Evolutionary conservation across 1,284 basidiomycete genomes (phyloP).

Genomic region (Apiotrichum porosum): DNA sequence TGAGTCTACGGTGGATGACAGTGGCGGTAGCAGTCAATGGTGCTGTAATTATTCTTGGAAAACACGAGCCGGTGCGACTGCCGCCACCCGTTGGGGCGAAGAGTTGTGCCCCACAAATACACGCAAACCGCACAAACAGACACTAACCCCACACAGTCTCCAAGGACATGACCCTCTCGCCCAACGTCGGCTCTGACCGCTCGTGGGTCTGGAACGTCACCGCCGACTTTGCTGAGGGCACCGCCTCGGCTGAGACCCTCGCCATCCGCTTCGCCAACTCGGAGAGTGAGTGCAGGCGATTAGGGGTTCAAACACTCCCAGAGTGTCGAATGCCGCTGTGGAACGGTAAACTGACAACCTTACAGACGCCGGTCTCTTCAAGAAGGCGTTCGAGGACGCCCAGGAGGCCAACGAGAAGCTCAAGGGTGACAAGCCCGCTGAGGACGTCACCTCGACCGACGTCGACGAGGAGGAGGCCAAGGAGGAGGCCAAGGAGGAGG

Average conservation of each 20-base stretch:
- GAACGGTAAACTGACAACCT: background rate
- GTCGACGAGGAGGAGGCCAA: slow-evolving; percentile 23
- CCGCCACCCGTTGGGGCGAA: no score
- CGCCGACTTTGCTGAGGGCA: slow-evolving; percentile 88
- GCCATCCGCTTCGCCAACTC: slow-evolving; percentile 98
- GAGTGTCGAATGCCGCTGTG: no score
- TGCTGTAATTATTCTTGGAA: no score
- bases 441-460: slow-evolving; percentile 30
- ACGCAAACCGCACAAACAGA: background rate
- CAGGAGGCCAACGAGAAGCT: slow-evolving; percentile 61
- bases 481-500: slow-evolving; percentile 14
- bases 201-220: slow-evolving; percentile 99
- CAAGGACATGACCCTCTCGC: slow-evolving; percentile 87
- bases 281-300: slow-evolving; percentile 70
- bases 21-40: no score
- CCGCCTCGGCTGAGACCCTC: slow-evolving; percentile 85
- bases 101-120: background rate
- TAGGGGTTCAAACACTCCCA: background rate
- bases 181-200: slow-evolving; percentile 98
- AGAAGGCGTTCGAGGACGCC: slow-evolving; percentile 77
- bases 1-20: slow-evolving; percentile 57
- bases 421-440: slow-evolving; percentile 34
- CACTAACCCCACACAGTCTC: slow-evolving; percentile 58
- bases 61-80: no score
- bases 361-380: slow-evolving; percentile 80